Percentiles rank a stretch among this genome's conserved stretches.
Conservation (phyloP, 1,139 yeast species). For the Trichomonascaceae sp. region DNA sequence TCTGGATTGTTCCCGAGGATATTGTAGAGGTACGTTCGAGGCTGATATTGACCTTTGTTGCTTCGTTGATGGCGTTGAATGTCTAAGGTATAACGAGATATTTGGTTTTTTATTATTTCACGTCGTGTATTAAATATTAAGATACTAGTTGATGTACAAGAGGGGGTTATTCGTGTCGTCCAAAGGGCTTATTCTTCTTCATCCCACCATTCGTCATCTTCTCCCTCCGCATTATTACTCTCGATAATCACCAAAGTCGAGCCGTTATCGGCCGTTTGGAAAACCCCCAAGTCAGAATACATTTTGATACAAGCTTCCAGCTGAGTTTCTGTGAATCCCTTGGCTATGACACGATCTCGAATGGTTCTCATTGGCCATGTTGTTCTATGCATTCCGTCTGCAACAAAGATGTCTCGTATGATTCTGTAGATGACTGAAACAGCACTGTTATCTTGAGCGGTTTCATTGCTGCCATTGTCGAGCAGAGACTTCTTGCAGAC, state of each 20-base stretch:
- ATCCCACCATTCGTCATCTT: slow-evolving; percentile 2
- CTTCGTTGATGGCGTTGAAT: slow-evolving; percentile 75
- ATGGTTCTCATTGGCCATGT: slow-evolving; percentile 53
- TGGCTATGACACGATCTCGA: slow-evolving; percentile 65
- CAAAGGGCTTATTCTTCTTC: slow-evolving; percentile 12
- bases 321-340: slow-evolving; percentile 76
- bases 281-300: slow-evolving; percentile 65
- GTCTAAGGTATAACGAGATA: slow-evolving; percentile 5
- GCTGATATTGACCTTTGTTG: slow-evolving; percentile 88
- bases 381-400: slow-evolving; percentile 38
- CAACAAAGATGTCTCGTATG: slow-evolving; percentile 48
- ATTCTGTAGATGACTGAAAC: slow-evolving; percentile 58
- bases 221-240: background rate
- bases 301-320: slow-evolving; percentile 69
- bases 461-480: slow-evolving; percentile 32
- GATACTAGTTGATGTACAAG: background rate
- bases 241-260: slow-evolving; percentile 23
- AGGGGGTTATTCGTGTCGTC: background rate
- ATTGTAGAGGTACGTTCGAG: slow-evolving; percentile 93
- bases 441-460: slow-evolving; percentile 43
- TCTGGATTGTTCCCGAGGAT: slow-evolving; percentile 99
- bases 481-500: slow-evolving; percentile 82
- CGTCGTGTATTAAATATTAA: background rate
- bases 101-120: slow-evolving; percentile 1
- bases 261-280: slow-evolving; percentile 61